Evolutionary conservation across 1,139 yeast species (phyloP).

Genomic region (Lodderomyces theae): DNA sequence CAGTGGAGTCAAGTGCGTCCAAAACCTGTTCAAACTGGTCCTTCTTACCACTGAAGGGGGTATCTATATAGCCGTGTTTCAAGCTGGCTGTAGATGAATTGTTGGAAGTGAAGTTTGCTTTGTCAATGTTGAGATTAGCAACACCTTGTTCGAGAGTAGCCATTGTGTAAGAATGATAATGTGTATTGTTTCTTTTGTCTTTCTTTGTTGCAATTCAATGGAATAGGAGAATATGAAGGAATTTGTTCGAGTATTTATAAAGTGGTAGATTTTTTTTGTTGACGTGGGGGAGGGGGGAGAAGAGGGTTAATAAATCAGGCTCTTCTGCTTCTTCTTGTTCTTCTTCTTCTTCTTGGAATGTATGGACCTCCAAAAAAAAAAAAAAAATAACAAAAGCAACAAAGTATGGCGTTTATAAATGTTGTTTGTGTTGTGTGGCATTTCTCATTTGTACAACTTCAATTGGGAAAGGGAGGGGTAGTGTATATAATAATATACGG

Average conservation of each 20-base stretch:
- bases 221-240: not conserved
- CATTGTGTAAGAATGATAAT: not conserved
- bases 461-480: slow-evolving; percentile 1
- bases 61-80: slow-evolving; percentile 65
- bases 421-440: not conserved
- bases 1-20: slow-evolving; percentile 77
- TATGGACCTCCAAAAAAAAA: too few species aligned
- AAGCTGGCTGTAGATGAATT: slow-evolving; percentile 33
- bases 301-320: not conserved
- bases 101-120: slow-evolving; percentile 20
- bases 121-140: slow-evolving; percentile 12
- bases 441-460: too few species aligned
- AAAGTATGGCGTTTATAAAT: not conserved
- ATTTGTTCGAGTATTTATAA: not conserved
- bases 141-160: slow-evolving; percentile 13
- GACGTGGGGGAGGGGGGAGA: not conserved
- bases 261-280: not conserved
- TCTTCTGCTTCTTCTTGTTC: too few species aligned
- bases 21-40: slow-evolving; percentile 79
- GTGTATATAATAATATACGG: not conserved
- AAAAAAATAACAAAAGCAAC: too few species aligned
- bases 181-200: too few species aligned
- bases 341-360: too few species aligned
- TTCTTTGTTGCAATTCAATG: not conserved
- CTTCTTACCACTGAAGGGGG: slow-evolving; percentile 78